Evolutionary conservation across 495 filamentous ascomycete genomes (phyloP).

Genomic region (Friedmanniomyces simplex): DNA sequence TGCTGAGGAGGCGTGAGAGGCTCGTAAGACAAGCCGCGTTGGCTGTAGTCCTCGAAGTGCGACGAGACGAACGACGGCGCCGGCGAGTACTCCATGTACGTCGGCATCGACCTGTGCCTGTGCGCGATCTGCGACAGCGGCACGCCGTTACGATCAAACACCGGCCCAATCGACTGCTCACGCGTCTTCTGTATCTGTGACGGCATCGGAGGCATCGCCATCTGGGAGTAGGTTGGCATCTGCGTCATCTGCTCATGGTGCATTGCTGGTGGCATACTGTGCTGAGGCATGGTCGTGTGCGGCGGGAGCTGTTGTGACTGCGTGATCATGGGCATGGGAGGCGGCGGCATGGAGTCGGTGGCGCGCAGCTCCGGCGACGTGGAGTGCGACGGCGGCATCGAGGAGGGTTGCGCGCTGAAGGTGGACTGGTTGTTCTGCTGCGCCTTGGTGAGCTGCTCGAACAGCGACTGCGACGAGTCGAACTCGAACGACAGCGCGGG

Average conservation of each 20-base stretch:
- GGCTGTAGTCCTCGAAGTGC: conserved; percentile 94
- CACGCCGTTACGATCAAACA: conserved; percentile 87
- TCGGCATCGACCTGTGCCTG: conserved; percentile 92
- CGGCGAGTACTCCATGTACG: conserved; percentile 95
- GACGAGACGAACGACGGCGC: conserved; percentile 96
- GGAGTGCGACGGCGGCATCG: conserved; percentile 59
- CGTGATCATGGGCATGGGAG: conserved; percentile 59
- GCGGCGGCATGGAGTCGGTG: conserved; percentile 79
- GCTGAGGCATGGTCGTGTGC: conserved; percentile 44
- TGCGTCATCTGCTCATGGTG: conserved; percentile 62
- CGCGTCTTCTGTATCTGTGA: conserved; percentile 63
- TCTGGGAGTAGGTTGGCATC: conserved; percentile 47
- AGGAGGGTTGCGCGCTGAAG: conserved; percentile 67
- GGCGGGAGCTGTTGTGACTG: conserved; percentile 35
- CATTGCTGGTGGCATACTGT: conserved; percentile 42
- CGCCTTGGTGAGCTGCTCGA: conserved; percentile 98
- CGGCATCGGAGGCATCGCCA: conserved; percentile 37
- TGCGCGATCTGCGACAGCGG: conserved; percentile 71
- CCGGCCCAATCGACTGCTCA: conserved; percentile 64
- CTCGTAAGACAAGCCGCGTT: conserved; percentile 90
- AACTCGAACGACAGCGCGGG: conserved; percentile 97
- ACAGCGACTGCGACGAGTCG: conserved; percentile 96
- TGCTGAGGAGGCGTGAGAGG: conserved; percentile 93
- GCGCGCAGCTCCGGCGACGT: conserved; percentile 78
- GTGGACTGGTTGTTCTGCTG: conserved; percentile 97